These are phyloP conservation scores for Debaryomycetaceae sp. DNA, from an alignment of 1,139 yeast species.

Conservation along the genomic window DNA sequence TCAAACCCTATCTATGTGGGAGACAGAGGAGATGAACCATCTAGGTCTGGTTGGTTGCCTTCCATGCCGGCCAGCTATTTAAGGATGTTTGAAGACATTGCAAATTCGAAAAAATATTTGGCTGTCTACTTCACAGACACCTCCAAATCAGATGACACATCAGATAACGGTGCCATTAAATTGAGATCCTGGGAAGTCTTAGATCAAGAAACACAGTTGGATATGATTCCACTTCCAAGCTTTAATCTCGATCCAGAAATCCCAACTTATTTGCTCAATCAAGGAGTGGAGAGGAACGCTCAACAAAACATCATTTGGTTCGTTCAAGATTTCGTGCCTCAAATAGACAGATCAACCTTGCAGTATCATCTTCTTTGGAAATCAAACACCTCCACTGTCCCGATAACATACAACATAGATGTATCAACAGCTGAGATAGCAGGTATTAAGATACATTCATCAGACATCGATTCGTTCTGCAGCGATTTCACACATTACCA, in stretches of 20 bases:
- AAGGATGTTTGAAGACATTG: slow-evolving; percentile 10
- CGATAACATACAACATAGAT: slow-evolving; percentile 22
- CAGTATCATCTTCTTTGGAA: slow-evolving; percentile 52
- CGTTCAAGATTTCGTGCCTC: slow-evolving; percentile 34
- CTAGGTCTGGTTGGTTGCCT: slow-evolving; percentile 24
- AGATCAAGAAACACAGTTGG: slow-evolving; percentile 13
- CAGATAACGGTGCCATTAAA: slow-evolving; percentile 17
- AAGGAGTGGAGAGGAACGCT: slow-evolving; percentile 7
- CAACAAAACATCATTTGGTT: slow-evolving; percentile 43
- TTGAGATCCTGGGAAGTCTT: slow-evolving; percentile 23
- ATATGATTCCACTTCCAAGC: slow-evolving; percentile 23
- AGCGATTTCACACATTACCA: slow-evolving; percentile 16
- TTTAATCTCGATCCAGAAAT: slow-evolving; percentile 22
- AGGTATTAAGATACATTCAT: slow-evolving; percentile 17
- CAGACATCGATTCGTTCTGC: slow-evolving; percentile 5
- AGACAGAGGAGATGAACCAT: slow-evolving; percentile 9
- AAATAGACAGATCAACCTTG: slow-evolving; percentile 24
- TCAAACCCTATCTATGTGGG: slow-evolving; percentile 13
- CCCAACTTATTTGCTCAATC: slow-evolving; percentile 15
- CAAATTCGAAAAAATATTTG: slow-evolving; percentile 12
- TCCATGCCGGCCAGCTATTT: slow-evolving; percentile 32
- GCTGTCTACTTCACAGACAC: slow-evolving; percentile 13
- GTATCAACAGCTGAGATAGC: slow-evolving; percentile 15
- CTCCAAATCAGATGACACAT: slow-evolving; percentile 5
- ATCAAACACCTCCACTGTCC: slow-evolving; percentile 53